Conservation (phyloP, 148 eudicot genomes). For the Pouteria glomerata region DNA sequence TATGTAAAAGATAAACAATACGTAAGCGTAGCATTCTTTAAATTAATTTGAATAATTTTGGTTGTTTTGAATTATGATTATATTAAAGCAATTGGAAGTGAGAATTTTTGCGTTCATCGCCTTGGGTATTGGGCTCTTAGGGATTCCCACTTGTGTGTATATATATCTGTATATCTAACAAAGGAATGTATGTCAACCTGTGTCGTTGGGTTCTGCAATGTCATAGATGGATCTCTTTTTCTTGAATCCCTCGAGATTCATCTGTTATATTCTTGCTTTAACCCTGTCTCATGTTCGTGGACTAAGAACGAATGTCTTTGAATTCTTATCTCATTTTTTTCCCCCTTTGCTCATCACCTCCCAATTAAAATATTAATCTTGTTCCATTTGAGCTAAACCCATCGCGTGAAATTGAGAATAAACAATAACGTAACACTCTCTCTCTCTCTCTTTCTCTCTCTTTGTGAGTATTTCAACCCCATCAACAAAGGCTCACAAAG, state of each 20-base stretch:
- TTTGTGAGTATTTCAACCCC: background rate
- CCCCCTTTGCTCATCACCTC: too few relatives aligned
- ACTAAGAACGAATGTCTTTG: too few relatives aligned
- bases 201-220: slow-evolving; percentile 23
- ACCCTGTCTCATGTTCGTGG: slow-evolving; percentile 39
- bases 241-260: slow-evolving; percentile 51
- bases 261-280: slow-evolving; percentile 22
- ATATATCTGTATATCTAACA: too few relatives aligned
- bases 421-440: background rate
- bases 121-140: slow-evolving; percentile 9
- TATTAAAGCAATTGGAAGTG: slow-evolving; percentile 31
- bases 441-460: background rate
- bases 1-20: too few relatives aligned
- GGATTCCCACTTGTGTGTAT: too few relatives aligned
- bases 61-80: background rate
- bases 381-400: slow-evolving; percentile 1
- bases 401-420: slow-evolving; percentile 18
- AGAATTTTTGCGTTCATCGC: slow-evolving; percentile 29
- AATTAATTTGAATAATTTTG: slow-evolving; percentile 7
- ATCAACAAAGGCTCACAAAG: too few relatives aligned
- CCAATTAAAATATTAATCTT: background rate
- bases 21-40: too few relatives aligned
- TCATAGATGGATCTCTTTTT: slow-evolving; percentile 26
- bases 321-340: too few relatives aligned
- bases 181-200: slow-evolving; percentile 13